Base-by-base conservation (phyloP, 2,329 filamentous ascomycete genomes). In the Colletotrichum gigasporum region DNA sequence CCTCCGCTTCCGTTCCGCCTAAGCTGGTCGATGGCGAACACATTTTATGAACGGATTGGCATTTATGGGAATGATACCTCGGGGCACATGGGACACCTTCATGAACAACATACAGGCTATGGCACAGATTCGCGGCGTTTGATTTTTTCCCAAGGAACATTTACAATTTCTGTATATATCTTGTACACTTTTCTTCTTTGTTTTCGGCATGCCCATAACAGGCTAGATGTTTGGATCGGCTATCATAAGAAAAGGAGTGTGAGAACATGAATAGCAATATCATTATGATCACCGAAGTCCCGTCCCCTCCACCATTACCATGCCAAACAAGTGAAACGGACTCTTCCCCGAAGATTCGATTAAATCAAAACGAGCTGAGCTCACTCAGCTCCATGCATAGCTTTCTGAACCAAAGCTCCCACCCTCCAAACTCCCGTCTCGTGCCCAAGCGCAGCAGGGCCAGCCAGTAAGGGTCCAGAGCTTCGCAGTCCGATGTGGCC, bases 1-100 rank as follows among this genome's bases (percentile, higher is more conserved):
- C 42, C 62, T 65, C 9, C 62, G 62, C 42, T 62, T 65, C 62
- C 62, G 62, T 62, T 65, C 42, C 62, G 62, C 56, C 62, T 65
- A 55, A 65, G 56, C 62, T 62, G 62, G 62, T 65, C 32, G 62
- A 65, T 55, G 62, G 56, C 48, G 28, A 8, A 53, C 39, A 39
- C 11, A 28, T 47, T 32, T 53, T 47, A 64, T 20, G 61, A 55
- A 65, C 56, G 62, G 48, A 8, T 4, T 44, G 16, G 62, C 62
- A 65, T 65, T 63, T 64, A 45, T 4, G 35, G 64, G 60, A 64
- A 59, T 54, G 60, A 64, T 66, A 63, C 58, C 58, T 58, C 1
- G 53, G 42, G 47, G 10, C 2, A 50, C 48, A 63, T n/a, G 45
- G 53, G 64, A 45, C 3, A 39, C 34, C 35, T 24, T 64, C 24